Evolutionary conservation across 2,329 filamentous ascomycete genomes (phyloP).

Genomic region (Lasiodiplodia gonubiensis): DNA sequence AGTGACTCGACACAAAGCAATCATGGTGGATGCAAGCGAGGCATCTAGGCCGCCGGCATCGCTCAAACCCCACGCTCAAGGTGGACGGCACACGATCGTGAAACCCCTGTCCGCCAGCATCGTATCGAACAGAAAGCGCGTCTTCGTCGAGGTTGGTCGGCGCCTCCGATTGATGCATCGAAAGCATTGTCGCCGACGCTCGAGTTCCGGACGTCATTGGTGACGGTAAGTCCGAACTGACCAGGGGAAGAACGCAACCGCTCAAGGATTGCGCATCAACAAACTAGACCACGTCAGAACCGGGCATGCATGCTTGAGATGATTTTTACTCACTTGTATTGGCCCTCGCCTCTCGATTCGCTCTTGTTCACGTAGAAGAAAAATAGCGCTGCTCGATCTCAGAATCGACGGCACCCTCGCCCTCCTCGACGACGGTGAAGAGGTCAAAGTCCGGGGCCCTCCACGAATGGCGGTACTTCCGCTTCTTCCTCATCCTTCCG

Average conservation of each 20-base stretch:
- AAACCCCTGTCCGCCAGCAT: neutral
- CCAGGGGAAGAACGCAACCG: constrained; percentile 1
- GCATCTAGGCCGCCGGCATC: neutral
- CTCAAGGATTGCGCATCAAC: constrained; percentile 2
- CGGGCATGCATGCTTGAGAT: neutral
- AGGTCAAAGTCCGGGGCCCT: constrained; percentile 49
- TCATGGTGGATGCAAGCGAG: constrained; percentile 1
- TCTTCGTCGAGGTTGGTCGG: constrained; percentile 3
- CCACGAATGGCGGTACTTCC: constrained; percentile 45
- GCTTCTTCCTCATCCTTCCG: constrained; percentile 34
- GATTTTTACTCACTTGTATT: constrained; percentile 2
- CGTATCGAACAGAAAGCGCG: neutral
- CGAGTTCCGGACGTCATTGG: neutral
- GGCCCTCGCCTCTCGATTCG: neutral
- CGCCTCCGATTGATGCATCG: constrained; percentile 5
- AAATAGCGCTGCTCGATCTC: constrained; percentile 28
- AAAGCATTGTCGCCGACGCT: neutral
- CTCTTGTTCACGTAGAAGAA: constrained; percentile 21
- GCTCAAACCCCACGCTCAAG: neutral
- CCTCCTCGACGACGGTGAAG: constrained; percentile 50
- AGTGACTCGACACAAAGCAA: neutral
- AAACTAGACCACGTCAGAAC: constrained; percentile 7
- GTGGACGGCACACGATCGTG: neutral
- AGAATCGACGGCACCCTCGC: constrained; percentile 38
- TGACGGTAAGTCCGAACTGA: neutral